A percentile compares a stretch with the other conserved stretches of the same genome.
phyloP scores from a whole-genome alignment of 306 rosid genomes.

The Medicago arabica region DNA sequence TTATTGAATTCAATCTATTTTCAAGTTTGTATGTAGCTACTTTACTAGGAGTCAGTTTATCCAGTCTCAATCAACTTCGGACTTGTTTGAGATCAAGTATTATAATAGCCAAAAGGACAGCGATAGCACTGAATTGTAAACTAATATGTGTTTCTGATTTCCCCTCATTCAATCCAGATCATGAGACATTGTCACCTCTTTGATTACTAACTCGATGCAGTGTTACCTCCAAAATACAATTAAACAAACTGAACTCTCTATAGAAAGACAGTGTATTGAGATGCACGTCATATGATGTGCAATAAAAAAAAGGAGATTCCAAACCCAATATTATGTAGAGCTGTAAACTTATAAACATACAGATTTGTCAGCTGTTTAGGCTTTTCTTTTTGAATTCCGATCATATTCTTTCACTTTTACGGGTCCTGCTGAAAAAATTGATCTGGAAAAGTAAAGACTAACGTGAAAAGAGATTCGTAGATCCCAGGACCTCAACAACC shows the following conservation, averaged over 20 bases:
- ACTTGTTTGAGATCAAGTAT: not conserved
- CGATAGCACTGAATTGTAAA: not conserved
- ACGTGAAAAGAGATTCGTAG: slow-evolving; percentile 9
- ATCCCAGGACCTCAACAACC: slow-evolving; percentile 24
- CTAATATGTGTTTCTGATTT: not conserved
- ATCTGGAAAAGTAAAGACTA: not conserved
- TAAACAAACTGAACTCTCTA: not conserved
- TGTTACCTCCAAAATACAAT: not conserved
- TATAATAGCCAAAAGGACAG: not conserved
- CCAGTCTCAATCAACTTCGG: not conserved
- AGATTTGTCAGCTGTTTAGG: not conserved
- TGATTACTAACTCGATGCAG: not conserved
- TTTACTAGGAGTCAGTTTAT: not conserved
- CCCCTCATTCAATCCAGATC: not conserved
- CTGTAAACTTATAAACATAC: not conserved
- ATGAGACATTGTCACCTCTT: not conserved
- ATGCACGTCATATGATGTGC: not conserved
- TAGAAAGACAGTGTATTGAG: not conserved
- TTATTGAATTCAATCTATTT: not conserved
- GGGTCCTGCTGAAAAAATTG: not conserved
- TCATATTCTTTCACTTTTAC: not conserved
- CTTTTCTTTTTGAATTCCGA: not conserved
- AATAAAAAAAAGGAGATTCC: not conserved
- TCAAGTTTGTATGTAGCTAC: not conserved
- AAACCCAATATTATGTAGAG: not conserved